Base-by-base conservation (phyloP, 129 eudicot species). In the Pittosporum tobira region DNA sequence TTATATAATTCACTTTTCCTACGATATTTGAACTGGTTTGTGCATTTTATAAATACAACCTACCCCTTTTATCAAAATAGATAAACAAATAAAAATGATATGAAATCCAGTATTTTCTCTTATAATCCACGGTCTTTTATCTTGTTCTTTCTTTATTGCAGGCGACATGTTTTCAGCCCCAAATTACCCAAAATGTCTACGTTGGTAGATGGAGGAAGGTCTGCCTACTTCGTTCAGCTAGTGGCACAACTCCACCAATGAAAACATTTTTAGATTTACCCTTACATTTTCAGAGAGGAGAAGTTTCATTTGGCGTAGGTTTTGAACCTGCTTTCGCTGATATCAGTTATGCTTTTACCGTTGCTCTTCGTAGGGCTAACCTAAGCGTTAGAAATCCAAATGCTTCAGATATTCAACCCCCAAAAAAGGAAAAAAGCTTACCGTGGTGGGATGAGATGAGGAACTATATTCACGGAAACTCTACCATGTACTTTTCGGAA, bases 401-500 rank as follows among this genome's bases (percentile, higher is more conserved):
- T 74, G 71, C 78, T 59, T 74, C 81, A 44, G 66, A 56, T 18
- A 29, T 69, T 59, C 84, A 55, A 21, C 88, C 90, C 57, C 94
- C 94, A 2, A 91, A 83, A 72, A 91, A 91, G 69, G 99, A 91
- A 68, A 83, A 79, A 72, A 91, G 99, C 83, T 75, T 91, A 70
- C 99, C 99, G 13, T 91, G 99, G 99, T 91, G 99, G 99, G 96
- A 91, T 73, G 99, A 91, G 31, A 84, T 87, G 89, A 87, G 99
- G 73, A 87, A 87, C 75, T 86, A 86, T 44, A 74, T 91, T 50
- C 99, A 91, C 61, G 99, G 99, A 34, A 70, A 76, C 29, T 64
- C 75, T 46, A 71, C 80, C 4, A 54, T 91, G 43, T 78, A 70
- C 68, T 80, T 91, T 56, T 68, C 85, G 5, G 90, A 91, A 63